Evolutionary conservation across 106 monocot species (phyloP).

Genomic region (Vanilla planifolia): DNA sequence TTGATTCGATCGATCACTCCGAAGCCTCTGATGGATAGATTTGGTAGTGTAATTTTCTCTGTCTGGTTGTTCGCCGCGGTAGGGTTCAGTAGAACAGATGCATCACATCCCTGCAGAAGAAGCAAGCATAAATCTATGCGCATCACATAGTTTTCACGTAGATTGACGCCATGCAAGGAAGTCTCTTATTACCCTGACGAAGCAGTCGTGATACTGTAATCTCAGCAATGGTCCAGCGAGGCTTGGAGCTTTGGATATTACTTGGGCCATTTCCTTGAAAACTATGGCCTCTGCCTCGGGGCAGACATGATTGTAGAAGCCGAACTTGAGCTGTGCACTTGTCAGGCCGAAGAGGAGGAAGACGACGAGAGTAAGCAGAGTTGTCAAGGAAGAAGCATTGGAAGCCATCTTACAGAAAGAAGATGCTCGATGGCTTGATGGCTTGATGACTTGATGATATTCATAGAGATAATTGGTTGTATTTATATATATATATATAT

Average conservation of each 20-base stretch:
- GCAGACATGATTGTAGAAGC: conserved; percentile 52
- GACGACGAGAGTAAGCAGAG: not conserved
- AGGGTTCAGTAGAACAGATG: conserved; percentile 40
- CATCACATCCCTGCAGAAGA: conserved; percentile 58
- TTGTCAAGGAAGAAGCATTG: not conserved
- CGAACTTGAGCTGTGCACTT: conserved; percentile 32
- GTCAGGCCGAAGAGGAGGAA: conserved; percentile 6
- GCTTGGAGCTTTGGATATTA: conserved; percentile 28
- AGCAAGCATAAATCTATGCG: not conserved
- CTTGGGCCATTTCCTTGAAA: conserved; percentile 19
- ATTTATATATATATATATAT: no score
- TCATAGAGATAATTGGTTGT: no score
- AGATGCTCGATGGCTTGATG: no score
- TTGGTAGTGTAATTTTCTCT: conserved; percentile 44
- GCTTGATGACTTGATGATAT: no score
- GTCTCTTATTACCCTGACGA: conserved; percentile 54
- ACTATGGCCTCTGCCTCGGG: conserved; percentile 52
- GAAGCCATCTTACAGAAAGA: not conserved
- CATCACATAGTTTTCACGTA: not conserved
- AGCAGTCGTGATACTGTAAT: conserved; percentile 78
- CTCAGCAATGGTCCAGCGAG: conserved; percentile 58
- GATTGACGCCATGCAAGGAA: no score
- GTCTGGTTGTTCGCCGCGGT: conserved; percentile 14
- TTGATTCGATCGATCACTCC: conserved; percentile 42
- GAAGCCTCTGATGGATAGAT: conserved; percentile 39